Evolutionary conservation across 495 filamentous ascomycete species (phyloP).

Genomic region (Acidomyces sp.): DNA sequence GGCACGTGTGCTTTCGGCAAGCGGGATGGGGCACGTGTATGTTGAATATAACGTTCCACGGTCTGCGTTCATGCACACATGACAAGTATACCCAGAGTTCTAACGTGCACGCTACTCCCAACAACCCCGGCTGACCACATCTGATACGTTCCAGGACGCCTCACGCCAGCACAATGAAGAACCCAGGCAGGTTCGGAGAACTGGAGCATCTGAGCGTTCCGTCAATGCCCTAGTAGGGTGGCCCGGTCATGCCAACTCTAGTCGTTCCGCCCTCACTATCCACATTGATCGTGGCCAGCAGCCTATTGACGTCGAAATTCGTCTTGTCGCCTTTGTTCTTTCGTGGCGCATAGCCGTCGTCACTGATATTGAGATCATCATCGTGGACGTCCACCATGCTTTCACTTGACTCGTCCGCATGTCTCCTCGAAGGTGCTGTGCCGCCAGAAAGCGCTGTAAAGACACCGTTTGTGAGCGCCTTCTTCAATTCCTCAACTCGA

Average conservation of each 20-base stretch:
- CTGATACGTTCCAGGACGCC: neutral
- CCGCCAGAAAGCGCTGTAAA: conserved; percentile 3
- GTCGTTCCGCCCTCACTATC: conserved; percentile 1
- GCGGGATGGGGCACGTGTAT: neutral
- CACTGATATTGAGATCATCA: conserved; percentile 12
- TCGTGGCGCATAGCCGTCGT: conserved; percentile 3
- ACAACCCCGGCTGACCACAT: neutral
- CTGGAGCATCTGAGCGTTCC: neutral
- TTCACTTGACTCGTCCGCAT: conserved; percentile 27
- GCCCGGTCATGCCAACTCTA: neutral
- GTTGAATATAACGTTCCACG: neutral
- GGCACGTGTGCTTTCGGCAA: no score
- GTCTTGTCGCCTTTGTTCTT: neutral
- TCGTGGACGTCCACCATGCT: conserved; percentile 23
- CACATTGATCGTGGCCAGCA: conserved; percentile 6
- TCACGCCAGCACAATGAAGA: neutral
- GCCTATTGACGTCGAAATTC: neutral
- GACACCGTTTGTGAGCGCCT: conserved; percentile 45
- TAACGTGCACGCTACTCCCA: neutral
- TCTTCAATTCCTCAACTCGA: conserved; percentile 80
- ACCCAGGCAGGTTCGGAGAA: neutral
- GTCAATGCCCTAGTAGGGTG: conserved; percentile 6
- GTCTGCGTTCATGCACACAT: neutral
- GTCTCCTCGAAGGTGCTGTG: conserved; percentile 2
- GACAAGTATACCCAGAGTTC: neutral